Conservation (phyloP, 768 basidiomycete genomes). For the Termitomyces sp. region DNA sequence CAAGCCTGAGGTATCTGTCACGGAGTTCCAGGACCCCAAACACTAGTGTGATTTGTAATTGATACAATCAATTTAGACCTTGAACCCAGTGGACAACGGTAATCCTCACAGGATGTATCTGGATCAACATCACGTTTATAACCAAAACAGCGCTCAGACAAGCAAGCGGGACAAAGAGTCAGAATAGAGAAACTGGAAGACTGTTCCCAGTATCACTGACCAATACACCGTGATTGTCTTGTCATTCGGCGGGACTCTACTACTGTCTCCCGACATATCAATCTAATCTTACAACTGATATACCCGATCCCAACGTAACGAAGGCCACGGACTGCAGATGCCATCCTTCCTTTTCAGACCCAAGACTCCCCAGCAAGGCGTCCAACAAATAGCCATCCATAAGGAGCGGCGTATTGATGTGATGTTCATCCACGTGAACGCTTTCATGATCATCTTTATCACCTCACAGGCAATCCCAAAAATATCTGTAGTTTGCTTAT, state of each 20-base stretch:
- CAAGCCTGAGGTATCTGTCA: no score
- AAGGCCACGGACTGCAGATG: neutral
- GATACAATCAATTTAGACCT: no score
- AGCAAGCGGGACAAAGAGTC: neutral
- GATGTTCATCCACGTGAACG: neutral
- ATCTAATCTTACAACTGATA: neutral
- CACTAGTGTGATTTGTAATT: no score
- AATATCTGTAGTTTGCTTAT: neutral
- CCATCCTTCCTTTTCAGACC: neutral
- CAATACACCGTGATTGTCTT: neutral
- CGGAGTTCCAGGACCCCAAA: no score
- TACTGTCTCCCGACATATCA: neutral
- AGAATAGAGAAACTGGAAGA: neutral
- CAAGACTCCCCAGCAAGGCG: neutral
- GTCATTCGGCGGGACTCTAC: neutral
- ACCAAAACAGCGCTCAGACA: neutral
- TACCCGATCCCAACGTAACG: conserved; percentile 5
- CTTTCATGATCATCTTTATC: neutral
- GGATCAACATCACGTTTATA: neutral
- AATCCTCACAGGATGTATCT: neutral
- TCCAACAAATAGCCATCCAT: neutral
- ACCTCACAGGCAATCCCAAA: neutral
- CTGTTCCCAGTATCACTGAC: conserved; percentile 10
- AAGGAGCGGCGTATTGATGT: conserved; percentile 10
- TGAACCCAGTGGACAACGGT: no score